Evolutionary conservation across 805 yeast genomes (phyloP).

Genomic region (Starmerella tilneyi): DNA sequence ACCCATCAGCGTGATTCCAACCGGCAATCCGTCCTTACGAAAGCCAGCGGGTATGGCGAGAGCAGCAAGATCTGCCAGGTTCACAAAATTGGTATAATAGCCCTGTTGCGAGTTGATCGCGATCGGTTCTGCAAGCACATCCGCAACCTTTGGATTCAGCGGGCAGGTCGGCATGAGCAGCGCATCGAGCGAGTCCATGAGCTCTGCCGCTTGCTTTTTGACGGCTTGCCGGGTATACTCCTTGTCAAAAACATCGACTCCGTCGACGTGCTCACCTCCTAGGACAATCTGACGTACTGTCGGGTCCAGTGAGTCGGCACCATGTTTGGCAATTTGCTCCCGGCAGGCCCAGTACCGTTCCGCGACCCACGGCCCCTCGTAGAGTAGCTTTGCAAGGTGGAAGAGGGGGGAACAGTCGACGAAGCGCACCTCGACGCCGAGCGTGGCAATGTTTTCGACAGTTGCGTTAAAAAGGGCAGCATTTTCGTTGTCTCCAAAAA

Average conservation of each 20-base stretch:
- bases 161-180: conserved; percentile 91
- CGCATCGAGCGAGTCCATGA: conserved; percentile 55
- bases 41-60: conserved; percentile 87
- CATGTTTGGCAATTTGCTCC: conserved; percentile 56
- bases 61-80: conserved; percentile 86
- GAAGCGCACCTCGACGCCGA: conserved; percentile 52
- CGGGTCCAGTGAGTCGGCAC: conserved; percentile 67
- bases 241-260: conserved; percentile 71
- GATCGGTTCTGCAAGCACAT: conserved; percentile 68
- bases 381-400: conserved; percentile 74
- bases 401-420: conserved; percentile 67
- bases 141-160: conserved; percentile 69
- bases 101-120: conserved; percentile 83
- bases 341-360: conserved; percentile 81
- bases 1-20: conserved; percentile 79
- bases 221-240: conserved; percentile 83
- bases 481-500: conserved; percentile 76
- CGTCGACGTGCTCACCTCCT: conserved; percentile 67
- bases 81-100: conserved; percentile 95
- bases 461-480: conserved; percentile 58
- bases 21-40: conserved; percentile 77
- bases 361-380: conserved; percentile 98
- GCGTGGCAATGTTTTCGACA: conserved; percentile 39
- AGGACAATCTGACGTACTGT: conserved; percentile 66
- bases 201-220: conserved; percentile 48